These are phyloP conservation scores for Hypoxylon cercidicola DNA, from an alignment of 495 filamentous ascomycete species.

Conservation along the genomic window DNA sequence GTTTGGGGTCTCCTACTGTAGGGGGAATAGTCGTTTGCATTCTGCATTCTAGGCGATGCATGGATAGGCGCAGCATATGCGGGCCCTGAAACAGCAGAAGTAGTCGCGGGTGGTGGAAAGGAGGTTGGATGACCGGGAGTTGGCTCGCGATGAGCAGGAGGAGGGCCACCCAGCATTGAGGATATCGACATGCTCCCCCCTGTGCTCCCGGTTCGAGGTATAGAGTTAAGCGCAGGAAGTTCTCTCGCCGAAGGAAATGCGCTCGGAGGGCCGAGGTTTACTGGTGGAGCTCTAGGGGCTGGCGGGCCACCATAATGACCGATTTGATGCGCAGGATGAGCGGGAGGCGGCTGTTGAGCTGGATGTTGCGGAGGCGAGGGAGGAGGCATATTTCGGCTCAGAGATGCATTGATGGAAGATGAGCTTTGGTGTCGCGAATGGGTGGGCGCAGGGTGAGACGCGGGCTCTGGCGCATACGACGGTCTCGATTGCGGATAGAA, in stretches of 20 bases:
- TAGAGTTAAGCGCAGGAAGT: constrained; percentile 62
- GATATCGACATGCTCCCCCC: constrained; percentile 96
- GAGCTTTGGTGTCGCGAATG: constrained; percentile 65
- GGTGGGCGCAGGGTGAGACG: constrained; percentile 53
- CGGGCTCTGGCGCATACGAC: constrained; percentile 57
- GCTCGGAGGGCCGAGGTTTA: constrained; percentile 62
- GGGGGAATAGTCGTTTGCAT: constrained; percentile 64
- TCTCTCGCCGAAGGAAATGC: constrained; percentile 63
- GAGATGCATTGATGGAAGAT: constrained; percentile 60
- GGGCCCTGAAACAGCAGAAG: constrained; percentile 61
- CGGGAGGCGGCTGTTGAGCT: constrained; percentile 48
- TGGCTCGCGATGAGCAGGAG: constrained; percentile 60
- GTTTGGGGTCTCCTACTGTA: constrained; percentile 75
- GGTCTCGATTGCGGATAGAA: constrained; percentile 57
- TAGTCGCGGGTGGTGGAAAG: constrained; percentile 63
- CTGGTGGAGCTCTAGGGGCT: constrained; percentile 59
- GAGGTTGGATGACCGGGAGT: constrained; percentile 58
- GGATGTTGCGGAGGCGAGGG: constrained; percentile 61
- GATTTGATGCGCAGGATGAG: constrained; percentile 51
- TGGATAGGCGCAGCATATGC: constrained; percentile 58
- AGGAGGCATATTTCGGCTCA: constrained; percentile 63
- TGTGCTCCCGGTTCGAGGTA: constrained; percentile 54
- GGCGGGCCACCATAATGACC: constrained; percentile 58
- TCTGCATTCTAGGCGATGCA: constrained; percentile 63
- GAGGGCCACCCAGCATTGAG: constrained; percentile 83